Conservation (phyloP, 2,329 filamentous ascomycete genomes). For the Alternaria sp. region DNA sequence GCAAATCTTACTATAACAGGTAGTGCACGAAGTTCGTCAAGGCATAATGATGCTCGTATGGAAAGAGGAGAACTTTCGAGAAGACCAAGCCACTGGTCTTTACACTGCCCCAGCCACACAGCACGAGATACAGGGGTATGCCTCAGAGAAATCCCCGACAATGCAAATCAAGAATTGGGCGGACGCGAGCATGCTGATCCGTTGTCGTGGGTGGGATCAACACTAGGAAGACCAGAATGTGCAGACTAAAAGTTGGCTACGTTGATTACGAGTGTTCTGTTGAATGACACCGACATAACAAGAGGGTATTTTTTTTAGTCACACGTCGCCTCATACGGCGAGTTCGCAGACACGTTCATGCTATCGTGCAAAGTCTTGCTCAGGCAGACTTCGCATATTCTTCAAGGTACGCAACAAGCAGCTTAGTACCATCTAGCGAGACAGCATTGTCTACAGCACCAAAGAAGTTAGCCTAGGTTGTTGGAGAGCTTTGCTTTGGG, state of each 20-base stretch:
- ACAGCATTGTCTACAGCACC: constrained; percentile 75
- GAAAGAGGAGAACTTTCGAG: constrained; percentile 26
- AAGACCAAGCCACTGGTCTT: constrained; percentile 15
- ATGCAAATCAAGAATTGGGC: constrained; percentile 25
- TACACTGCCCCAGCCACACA: constrained; percentile 10
- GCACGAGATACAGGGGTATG: constrained; percentile 18
- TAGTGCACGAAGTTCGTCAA: constrained; percentile 8
- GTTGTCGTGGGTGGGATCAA: constrained; percentile 11
- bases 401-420: constrained; percentile 71
- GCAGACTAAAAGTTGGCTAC: constrained; percentile 26
- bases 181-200: constrained; percentile 21
- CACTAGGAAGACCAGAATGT: constrained; percentile 10
- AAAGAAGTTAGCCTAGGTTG: constrained; percentile 26
- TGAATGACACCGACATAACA: constrained; percentile 28
- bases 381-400: constrained; percentile 61
- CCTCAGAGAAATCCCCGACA: constrained; percentile 27
- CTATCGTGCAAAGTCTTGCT: constrained; percentile 24
- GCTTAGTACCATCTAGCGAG: constrained; percentile 70
- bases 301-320: background rate
- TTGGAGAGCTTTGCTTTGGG: constrained; percentile 10
- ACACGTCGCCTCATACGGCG: background rate
- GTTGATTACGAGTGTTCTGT: constrained; percentile 35
- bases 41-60: background rate
- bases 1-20: constrained; percentile 2
- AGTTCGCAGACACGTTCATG: constrained; percentile 18